phyloP scores from a whole-genome alignment of 2,329 filamentous ascomycete genomes.

The Fusarium subglutinans region DNA sequence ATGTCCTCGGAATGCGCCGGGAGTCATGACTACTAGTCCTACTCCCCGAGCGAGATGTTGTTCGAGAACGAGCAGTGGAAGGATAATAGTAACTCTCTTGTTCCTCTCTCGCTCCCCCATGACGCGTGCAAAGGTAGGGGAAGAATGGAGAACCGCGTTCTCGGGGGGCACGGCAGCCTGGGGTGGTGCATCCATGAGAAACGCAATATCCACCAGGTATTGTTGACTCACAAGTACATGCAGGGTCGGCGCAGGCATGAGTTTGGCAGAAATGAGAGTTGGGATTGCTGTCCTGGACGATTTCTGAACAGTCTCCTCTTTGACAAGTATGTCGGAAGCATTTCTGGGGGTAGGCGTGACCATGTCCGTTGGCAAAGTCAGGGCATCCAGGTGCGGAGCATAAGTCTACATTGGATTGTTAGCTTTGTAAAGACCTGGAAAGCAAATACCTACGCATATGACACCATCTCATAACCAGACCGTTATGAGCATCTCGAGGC shows the following conservation, averaged over 20 bases:
- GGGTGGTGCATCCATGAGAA: not conserved
- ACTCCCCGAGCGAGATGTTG: not conserved
- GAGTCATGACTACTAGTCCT: not conserved
- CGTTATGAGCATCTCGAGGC: not conserved
- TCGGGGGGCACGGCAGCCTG: not conserved
- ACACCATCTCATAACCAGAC: slow-evolving; percentile 10
- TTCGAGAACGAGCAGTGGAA: not conserved
- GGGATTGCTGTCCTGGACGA: not conserved
- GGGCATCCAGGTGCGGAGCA: slow-evolving; percentile 10
- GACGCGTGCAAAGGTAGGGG: not conserved
- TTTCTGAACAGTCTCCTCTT: not conserved
- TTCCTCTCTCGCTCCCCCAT: not conserved
- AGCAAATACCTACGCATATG: slow-evolving; percentile 7
- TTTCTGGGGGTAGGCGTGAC: not conserved
- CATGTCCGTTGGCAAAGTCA: not conserved
- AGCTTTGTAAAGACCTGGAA: not conserved
- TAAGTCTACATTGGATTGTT: slow-evolving; percentile 10
- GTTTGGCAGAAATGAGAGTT: slow-evolving; percentile 9
- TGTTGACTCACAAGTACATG: slow-evolving; percentile 4
- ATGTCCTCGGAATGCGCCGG: not conserved
- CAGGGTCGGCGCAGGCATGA: slow-evolving; percentile 15
- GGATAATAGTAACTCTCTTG: fast-evolving
- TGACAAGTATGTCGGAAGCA: slow-evolving; percentile 5
- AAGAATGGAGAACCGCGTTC: not conserved
- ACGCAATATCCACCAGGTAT: slow-evolving; percentile 6